Conservation (phyloP, 371 early-diverging fungal species). For the Dentiscutata heterogama region DNA sequence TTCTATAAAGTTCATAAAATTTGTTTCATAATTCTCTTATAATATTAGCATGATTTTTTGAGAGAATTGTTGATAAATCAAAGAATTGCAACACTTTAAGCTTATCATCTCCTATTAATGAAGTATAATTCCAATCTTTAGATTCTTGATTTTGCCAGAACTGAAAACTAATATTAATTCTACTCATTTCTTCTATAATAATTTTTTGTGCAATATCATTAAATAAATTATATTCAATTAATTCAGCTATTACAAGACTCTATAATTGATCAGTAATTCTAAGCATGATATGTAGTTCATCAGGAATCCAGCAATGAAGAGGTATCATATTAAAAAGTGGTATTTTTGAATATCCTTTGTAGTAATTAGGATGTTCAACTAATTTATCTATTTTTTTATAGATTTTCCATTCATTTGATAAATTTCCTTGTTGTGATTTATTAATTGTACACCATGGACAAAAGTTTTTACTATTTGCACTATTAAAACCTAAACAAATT, state of each 20-base stretch:
- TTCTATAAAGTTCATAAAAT: background rate
- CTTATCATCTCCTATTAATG: background rate
- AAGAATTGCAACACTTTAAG: background rate
- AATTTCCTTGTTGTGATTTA: background rate
- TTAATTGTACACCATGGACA: background rate
- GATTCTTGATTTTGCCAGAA: background rate
- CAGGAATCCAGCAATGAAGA: background rate
- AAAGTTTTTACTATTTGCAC: background rate
- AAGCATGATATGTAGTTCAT: slow-evolving; percentile 12
- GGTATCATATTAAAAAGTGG: slow-evolving; percentile 6
- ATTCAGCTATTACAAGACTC: background rate
- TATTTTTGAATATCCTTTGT: background rate
- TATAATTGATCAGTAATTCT: slow-evolving; percentile 13
- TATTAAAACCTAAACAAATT: background rate
- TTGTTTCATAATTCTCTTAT: background rate
- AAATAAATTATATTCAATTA: background rate
- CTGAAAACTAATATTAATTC: background rate
- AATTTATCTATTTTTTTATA: background rate
- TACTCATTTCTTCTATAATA: slow-evolving; percentile 3
- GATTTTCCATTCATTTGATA: slow-evolving; percentile 5
- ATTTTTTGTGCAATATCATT: background rate
- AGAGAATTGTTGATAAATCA: background rate
- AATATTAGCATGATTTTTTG: background rate
- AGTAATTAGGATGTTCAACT: background rate
- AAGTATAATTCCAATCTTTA: slow-evolving; percentile 6